These are phyloP conservation scores for Fistulinella staudtii DNA, from an alignment of 1,284 basidiomycete genomes.

Conservation along the genomic window DNA sequence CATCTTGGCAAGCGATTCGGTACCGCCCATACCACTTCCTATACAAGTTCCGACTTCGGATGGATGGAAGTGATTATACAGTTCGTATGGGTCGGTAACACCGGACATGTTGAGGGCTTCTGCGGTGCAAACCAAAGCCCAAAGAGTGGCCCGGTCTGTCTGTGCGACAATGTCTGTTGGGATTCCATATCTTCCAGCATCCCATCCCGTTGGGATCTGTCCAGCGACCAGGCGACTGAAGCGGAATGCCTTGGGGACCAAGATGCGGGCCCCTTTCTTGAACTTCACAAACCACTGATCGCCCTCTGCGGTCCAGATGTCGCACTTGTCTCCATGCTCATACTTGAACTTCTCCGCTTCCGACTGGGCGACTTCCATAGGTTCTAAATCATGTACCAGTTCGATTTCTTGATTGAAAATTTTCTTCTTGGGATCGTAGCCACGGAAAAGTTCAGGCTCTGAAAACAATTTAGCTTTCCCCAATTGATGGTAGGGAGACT, in stretches of 20 bases:
- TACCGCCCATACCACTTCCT: conserved; percentile 97
- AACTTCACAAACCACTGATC: conserved; percentile 97
- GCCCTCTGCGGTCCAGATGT: conserved; percentile 87
- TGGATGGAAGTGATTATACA: conserved; percentile 96
- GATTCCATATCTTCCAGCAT: conserved; percentile 93
- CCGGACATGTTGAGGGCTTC: conserved; percentile 97
- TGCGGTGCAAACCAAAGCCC: conserved; percentile 93
- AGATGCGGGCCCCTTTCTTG: conserved; percentile 95
- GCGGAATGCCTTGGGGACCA: conserved; percentile 92
- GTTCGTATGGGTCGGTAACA: conserved; percentile 95
- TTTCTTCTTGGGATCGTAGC: conserved; percentile 97
- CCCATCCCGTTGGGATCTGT: conserved; percentile 96
- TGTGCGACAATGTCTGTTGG: conserved; percentile 97
- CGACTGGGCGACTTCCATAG: conserved; percentile 86
- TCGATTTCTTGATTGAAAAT: conserved; percentile 97
- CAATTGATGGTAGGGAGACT: conserved; percentile 19
- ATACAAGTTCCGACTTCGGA: conserved; percentile 91
- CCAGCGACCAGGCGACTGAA: conserved; percentile 95
- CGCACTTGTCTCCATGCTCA: conserved; percentile 95
- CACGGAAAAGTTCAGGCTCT: conserved; percentile 97
- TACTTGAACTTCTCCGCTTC: conserved; percentile 96
- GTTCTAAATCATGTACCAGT: conserved; percentile 94
- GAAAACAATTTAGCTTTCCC: conserved; percentile 14
- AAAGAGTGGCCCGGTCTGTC: conserved; percentile 91
- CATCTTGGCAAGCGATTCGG: conserved; percentile 88